phyloP scores from a whole-genome alignment of 2,329 filamentous ascomycete genomes.

The Fusarium annulatum region DNA sequence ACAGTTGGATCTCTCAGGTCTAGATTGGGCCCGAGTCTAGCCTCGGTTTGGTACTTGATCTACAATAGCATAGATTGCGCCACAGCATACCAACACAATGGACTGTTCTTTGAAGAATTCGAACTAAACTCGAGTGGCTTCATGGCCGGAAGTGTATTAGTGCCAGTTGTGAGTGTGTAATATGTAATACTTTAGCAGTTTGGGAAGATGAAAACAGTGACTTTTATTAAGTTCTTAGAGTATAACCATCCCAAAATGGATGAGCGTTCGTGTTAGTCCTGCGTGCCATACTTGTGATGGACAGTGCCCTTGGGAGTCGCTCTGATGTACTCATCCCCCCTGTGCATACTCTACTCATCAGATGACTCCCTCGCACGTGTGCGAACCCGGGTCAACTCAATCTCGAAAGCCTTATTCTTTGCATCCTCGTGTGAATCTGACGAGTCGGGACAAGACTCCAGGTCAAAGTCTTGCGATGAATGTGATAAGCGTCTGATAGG shows the following conservation, averaged over 20 bases:
- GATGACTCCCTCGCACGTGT: not conserved
- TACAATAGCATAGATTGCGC: not conserved
- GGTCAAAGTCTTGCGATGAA: not conserved
- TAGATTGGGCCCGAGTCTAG: not conserved
- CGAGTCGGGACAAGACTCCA: not conserved
- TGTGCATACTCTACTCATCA: not conserved
- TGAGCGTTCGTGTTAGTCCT: too few relatives aligned
- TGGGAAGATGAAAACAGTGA: not conserved
- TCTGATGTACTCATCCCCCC: accelerated
- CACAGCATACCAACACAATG: not conserved
- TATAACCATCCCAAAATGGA: not conserved
- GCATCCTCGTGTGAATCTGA: not conserved
- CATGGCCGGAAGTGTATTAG: not conserved
- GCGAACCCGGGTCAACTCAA: not conserved
- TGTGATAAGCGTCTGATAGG: not conserved
- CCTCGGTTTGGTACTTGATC: not conserved
- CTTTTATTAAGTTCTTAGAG: not conserved
- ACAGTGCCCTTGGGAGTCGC: too few relatives aligned
- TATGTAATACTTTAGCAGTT: not conserved
- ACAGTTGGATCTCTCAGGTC: not conserved
- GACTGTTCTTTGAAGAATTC: too few relatives aligned
- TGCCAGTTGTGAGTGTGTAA: not conserved
- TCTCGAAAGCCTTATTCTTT: not conserved
- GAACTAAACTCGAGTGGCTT: not conserved
- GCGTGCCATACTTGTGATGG: accelerated